Percentiles rank a stretch among this genome's conserved stretches.
These are phyloP conservation scores for Lojkania enalia DNA, from an alignment of 2,329 filamentous ascomycete genomes.

Conservation along the genomic window DNA sequence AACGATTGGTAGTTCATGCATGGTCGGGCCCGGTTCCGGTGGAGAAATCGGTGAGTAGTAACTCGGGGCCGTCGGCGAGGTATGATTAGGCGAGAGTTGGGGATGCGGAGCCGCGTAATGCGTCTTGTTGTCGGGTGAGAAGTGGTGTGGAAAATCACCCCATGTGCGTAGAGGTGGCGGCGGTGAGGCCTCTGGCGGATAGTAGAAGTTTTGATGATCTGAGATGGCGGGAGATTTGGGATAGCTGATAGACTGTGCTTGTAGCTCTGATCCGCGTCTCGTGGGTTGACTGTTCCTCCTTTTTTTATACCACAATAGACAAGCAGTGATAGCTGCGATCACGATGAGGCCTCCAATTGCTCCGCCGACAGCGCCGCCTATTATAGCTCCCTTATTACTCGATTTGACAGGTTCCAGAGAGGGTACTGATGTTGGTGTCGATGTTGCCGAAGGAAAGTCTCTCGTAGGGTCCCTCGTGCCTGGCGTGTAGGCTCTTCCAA, in stretches of 20 bases:
- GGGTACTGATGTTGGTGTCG: not conserved
- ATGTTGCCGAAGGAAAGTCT: conserved; percentile 5
- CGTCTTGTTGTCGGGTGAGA: no score
- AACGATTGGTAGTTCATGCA: not conserved
- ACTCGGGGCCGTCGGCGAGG: no score
- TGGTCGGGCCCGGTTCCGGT: not conserved
- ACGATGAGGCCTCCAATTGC: conserved; percentile 6
- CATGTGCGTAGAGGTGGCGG: not conserved
- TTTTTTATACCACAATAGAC: conserved; percentile 1
- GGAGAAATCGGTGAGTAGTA: no score
- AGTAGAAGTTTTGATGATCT: not conserved
- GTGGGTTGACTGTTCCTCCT: not conserved
- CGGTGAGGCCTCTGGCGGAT: not conserved
- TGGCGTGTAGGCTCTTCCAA: conserved; percentile 52
- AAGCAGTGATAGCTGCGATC: not conserved
- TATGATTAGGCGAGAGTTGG: no score
- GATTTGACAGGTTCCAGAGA: not conserved
- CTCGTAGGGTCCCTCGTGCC: conserved; percentile 7
- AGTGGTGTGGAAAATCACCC: no score
- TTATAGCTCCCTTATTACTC: conserved; percentile 6
- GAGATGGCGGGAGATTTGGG: conserved; percentile 2
- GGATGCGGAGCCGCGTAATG: no score
- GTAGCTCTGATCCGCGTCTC: not conserved
- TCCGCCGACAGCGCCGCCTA: conserved; percentile 13
- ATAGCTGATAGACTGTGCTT: not conserved